Evolutionary conservation across 129 eudicot genomes (phyloP), one percentile per base, ranked within the genome.

Genomic region (Lactuca sativa): DNA sequence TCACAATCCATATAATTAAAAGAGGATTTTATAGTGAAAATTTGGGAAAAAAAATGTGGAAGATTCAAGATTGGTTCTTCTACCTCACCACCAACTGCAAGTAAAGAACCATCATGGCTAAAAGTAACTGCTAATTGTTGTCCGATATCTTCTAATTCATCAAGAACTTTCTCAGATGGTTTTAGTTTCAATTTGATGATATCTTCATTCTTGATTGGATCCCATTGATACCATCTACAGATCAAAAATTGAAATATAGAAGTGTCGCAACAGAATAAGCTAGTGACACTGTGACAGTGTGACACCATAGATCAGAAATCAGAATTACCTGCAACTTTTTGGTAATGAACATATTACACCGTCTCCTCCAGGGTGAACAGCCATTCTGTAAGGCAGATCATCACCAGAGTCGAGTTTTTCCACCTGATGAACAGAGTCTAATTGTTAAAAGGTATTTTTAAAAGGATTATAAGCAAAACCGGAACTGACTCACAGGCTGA

Each of bases 71-170:
- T 25, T 25, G 30, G 2, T 25, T 25, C 31, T 34, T 64, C 62
- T 92, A 92, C 98, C 98, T 92, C 96, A 78, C 95, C 98, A 64
- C 98, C 98, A 54, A 70, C 91, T 33, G 96, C 98, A 76, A 92
- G 96, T 77, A 86, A 54, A 59, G 87, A 88, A 51, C 98, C 98
- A 63, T 92, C 96, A 33, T 75, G 69, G 74, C 79, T 80, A 73
- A 92, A 92, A 7, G 89, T 59, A 70, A 92, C 76, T 30, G 95
- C 95, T 69, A 88, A 77, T 60, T 92, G 98, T 76, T 88, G 96
- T 9, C 96, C 96, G 37, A 89, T 83, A 73, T 85, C 88, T 82
- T 88, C 82, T 77, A 91, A 75, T 65, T 75, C 78, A 21, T 67
- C 69, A 37, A 87, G 90, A 30, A 69, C 81, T 82, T 69, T 85